These are phyloP conservation scores for Trichoderma brevicompactum DNA, from an alignment of 2,329 filamentous ascomycete species.

Conservation along the genomic window DNA sequence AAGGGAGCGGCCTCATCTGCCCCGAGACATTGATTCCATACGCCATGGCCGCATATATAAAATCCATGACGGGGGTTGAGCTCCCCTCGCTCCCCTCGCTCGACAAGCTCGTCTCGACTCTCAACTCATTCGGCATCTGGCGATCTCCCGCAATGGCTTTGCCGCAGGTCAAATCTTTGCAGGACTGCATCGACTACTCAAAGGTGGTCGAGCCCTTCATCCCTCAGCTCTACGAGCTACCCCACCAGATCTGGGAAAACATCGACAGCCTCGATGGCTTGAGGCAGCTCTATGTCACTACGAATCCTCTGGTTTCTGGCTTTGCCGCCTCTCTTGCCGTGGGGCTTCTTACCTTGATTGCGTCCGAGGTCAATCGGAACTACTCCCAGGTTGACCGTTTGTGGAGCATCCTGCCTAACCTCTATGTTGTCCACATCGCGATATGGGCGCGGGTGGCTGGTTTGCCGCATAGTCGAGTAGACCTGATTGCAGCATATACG, in stretches of 20 bases:
- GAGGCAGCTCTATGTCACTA: conserved; percentile 74
- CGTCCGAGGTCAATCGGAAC: conserved; percentile 86
- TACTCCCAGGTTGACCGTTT: conserved; percentile 95
- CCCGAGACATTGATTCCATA: conserved; percentile 1
- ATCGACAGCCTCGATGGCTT: conserved; percentile 65
- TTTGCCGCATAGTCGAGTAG: conserved; percentile 70
- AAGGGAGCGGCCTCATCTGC: neutral
- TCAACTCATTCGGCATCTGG: conserved; percentile 6
- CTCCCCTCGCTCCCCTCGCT: conserved; percentile 1
- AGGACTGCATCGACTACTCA: conserved; percentile 76
- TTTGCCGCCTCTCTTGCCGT: conserved; percentile 73
- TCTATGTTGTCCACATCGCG: conserved; percentile 85
- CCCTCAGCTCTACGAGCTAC: conserved; percentile 70
- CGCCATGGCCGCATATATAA: conserved; percentile 24
- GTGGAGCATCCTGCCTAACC: conserved; percentile 86
- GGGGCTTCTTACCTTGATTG: conserved; percentile 71
- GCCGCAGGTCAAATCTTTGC: conserved; percentile 69
- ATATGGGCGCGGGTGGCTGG: conserved; percentile 80
- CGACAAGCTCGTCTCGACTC: conserved; percentile 5
- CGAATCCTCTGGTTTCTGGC: conserved; percentile 82
- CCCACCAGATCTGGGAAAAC: conserved; percentile 64
- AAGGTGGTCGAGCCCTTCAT: conserved; percentile 77
- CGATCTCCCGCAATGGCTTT: conserved; percentile 61
- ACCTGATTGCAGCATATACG: conserved; percentile 72
- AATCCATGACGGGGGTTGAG: conserved; percentile 21